Conservation (phyloP, 306 rosid species). For the Alnus glutinosa region DNA sequence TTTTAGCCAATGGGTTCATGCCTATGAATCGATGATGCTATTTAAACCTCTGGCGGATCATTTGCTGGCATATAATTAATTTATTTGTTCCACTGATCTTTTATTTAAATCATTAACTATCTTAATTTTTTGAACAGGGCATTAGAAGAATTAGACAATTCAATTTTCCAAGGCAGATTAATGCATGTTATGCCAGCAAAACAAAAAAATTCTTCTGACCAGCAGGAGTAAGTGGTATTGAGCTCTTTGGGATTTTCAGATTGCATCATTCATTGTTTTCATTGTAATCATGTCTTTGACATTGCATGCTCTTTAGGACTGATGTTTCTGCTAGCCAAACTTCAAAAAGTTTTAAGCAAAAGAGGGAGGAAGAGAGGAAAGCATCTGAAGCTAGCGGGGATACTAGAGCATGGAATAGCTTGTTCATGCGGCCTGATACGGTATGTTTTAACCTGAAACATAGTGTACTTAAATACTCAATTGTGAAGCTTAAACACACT, state of each 20-base stretch:
- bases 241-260: neutral
- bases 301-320: constrained; percentile 44
- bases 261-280: constrained; percentile 1
- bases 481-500: constrained; percentile 11
- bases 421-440: constrained; percentile 87
- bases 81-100: constrained; percentile 4
- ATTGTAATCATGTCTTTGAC: constrained; percentile 16
- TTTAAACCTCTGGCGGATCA: constrained; percentile 8
- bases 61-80: constrained; percentile 9
- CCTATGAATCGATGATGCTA: neutral
- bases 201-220: constrained; percentile 46
- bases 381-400: constrained; percentile 87
- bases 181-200: constrained; percentile 88
- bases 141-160: constrained; percentile 63
- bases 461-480: constrained; percentile 5
- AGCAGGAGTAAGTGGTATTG: constrained; percentile 55
- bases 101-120: constrained; percentile 7
- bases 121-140: constrained; percentile 54
- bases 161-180: constrained; percentile 88
- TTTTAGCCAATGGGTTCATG: constrained; percentile 8
- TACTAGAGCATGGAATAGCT: constrained; percentile 91
- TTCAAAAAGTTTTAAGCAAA: constrained; percentile 62
- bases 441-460: constrained; percentile 48
- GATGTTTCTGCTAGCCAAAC: constrained; percentile 44
- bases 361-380: constrained; percentile 77